Evolutionary conservation across 2,329 filamentous ascomycete genomes (phyloP), one percentile per base, ranked within the genome.

Genomic region (Colletotrichum tropicicola): DNA sequence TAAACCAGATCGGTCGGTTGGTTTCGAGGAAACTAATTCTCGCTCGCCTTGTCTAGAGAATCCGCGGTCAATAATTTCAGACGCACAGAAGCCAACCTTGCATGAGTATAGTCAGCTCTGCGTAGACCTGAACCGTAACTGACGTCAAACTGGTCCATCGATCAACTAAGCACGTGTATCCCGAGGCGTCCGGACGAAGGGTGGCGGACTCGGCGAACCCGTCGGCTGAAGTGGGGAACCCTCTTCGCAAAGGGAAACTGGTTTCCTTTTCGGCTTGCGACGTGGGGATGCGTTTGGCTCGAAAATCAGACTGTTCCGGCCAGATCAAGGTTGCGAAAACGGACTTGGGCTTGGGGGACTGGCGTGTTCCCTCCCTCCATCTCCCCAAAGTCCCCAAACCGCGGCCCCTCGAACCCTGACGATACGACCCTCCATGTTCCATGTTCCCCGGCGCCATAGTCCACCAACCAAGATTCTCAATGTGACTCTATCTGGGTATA

Each of bases 221-320:
- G 39, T 45, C 17, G 25, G 37, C 23, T 15, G 15, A 37, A 15
- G 17, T 35, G 17, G 25, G 37, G 23, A 30, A 6, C 39, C n/a
- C 19, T 15, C 52, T 41, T 55, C 37, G 39, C 25, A 45, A 55
- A 55, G 52, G 39, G 27, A 27, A 17, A 45, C 39, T 32, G 27
- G 27, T 55, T 45, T 55, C 39, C 32, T 44, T 44, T 55, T 55
- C 52, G 52, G 52, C 37, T 44, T 35, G 25, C 25, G 37, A 55
- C 39, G 37, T 55, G 52, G 37, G 52, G 39, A 44, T 10, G 8
- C 25, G 35, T 43, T 32, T 19, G 25, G n/a, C 19, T 32, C 17
- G 12, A 19, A 44, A 17, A 43, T 25, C 8, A 44, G 52, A 43
- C 52, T 30, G 35, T 41, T 41, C 49, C 35, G 49, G 49, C 32